Conservation (phyloP, 306 rosid genomes). For the Vicia sativa region DNA sequence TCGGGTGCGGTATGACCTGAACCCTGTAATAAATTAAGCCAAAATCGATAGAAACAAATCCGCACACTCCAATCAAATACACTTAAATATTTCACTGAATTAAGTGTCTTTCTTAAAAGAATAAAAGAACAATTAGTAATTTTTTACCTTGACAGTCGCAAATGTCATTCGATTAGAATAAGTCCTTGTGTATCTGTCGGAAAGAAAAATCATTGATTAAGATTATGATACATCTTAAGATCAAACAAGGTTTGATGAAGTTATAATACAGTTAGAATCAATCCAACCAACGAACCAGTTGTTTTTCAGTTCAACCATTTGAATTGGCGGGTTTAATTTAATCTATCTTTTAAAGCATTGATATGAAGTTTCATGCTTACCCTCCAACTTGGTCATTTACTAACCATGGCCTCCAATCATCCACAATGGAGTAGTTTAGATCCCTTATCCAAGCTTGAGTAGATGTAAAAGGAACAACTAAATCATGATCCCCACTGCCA, state of each 20-base stretch:
- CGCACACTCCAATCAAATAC: neutral
- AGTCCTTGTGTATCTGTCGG: slow-evolving; percentile 36
- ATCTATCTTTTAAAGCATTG: neutral
- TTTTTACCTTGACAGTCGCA: slow-evolving; percentile 55
- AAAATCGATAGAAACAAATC: neutral
- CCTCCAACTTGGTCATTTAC: slow-evolving; percentile 51
- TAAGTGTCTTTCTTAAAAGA: neutral
- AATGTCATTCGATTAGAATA: slow-evolving; percentile 51
- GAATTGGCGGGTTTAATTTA: neutral
- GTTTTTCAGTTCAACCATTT: neutral
- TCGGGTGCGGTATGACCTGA: slow-evolving; percentile 18
- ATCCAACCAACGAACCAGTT: neutral
- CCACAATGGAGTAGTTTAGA: slow-evolving; percentile 48
- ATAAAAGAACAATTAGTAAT: neutral
- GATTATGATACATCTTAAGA: too few relatives aligned
- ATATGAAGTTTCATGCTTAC: slow-evolving; percentile 37
- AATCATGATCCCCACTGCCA: slow-evolving; percentile 61
- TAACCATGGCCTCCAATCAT: slow-evolving; percentile 54
- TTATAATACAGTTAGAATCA: neutral
- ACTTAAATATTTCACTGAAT: neutral
- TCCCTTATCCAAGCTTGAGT: slow-evolving; percentile 60
- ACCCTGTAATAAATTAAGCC: slow-evolving; percentile 13
- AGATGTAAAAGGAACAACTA: slow-evolving; percentile 39
- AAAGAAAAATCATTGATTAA: neutral
- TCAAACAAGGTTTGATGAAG: neutral